These are phyloP conservation scores for Pelargonium nanum DNA, from an alignment of 345 rosid genomes.

Conservation along the genomic window DNA sequence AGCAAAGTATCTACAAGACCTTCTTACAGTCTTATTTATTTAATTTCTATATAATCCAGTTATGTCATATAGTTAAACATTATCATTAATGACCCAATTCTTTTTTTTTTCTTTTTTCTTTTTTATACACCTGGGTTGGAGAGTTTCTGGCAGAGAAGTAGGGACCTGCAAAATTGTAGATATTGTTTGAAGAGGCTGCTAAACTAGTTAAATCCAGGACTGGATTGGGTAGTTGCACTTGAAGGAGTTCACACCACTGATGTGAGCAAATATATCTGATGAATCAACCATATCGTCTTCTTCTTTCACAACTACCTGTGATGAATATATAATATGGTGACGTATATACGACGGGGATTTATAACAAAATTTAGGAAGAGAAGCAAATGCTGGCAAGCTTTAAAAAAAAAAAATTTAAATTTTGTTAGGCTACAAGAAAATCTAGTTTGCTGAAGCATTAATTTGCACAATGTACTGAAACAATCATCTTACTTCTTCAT, in stretches of 20 bases:
- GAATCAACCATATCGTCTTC: conserved; percentile 70
- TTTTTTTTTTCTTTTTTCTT: no score
- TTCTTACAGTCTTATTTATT: background rate
- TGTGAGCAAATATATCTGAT: conserved; percentile 72
- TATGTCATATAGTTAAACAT: no score
- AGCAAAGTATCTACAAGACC: background rate
- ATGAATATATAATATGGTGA: background rate
- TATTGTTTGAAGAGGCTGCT: no score
- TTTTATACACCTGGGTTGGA: no score
- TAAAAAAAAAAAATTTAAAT: no score
- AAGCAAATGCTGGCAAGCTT: no score
- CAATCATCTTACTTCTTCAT: conserved; percentile 43
- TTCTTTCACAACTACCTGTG: conserved; percentile 55
- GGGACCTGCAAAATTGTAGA: background rate
- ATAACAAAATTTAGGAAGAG: background rate
- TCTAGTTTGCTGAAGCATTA: no score
- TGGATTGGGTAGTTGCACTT: conserved; percentile 74
- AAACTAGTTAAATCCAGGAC: conserved; percentile 57
- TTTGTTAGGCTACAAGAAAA: background rate
- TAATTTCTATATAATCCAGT: no score
- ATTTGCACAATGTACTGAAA: background rate
- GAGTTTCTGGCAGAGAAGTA: no score
- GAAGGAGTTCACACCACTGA: conserved; percentile 79
- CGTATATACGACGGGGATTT: background rate
- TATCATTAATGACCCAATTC: no score